phyloP scores from a whole-genome alignment of 306 rosid genomes.

The Prinsepia uniflora region DNA sequence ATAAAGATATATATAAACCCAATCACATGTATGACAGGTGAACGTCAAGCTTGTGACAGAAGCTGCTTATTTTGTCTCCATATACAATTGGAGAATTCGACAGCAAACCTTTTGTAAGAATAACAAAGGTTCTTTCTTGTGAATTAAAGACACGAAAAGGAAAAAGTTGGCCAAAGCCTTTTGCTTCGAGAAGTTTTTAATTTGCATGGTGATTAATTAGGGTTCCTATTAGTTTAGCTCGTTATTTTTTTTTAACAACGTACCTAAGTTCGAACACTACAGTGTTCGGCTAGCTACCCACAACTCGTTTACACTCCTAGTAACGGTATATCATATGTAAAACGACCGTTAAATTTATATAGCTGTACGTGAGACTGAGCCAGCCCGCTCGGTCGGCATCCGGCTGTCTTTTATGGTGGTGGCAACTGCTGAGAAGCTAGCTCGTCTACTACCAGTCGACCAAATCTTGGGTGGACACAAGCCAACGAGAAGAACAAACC shows the following conservation, averaged over 20 bases:
- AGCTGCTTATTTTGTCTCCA: conserved; percentile 10
- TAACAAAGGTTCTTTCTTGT: background rate
- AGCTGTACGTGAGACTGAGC: background rate
- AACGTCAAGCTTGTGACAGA: conserved; percentile 4
- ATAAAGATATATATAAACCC: background rate
- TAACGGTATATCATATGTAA: too few species aligned
- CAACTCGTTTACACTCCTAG: too few species aligned
- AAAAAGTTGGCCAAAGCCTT: background rate
- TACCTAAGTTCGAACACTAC: too few species aligned
- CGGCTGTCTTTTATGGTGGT: conserved; percentile 12
- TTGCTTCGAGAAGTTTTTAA: background rate
- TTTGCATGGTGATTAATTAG: too few species aligned
- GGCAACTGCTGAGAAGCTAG: conserved; percentile 9
- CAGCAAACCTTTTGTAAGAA: conserved; percentile 1
- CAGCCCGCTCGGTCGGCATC: background rate
- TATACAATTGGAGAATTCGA: background rate
- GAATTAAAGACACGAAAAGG: background rate
- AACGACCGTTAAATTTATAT: too few species aligned
- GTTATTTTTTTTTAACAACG: too few species aligned
- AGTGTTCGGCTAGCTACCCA: too few species aligned
- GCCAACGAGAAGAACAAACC: background rate
- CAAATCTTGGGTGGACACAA: background rate
- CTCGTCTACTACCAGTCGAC: background rate
- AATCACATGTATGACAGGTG: conserved; percentile 14
- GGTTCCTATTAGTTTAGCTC: too few species aligned